Evolutionary conservation across 176 grass and related monocot species (phyloP).

Genomic region (Puya raimondii): DNA sequence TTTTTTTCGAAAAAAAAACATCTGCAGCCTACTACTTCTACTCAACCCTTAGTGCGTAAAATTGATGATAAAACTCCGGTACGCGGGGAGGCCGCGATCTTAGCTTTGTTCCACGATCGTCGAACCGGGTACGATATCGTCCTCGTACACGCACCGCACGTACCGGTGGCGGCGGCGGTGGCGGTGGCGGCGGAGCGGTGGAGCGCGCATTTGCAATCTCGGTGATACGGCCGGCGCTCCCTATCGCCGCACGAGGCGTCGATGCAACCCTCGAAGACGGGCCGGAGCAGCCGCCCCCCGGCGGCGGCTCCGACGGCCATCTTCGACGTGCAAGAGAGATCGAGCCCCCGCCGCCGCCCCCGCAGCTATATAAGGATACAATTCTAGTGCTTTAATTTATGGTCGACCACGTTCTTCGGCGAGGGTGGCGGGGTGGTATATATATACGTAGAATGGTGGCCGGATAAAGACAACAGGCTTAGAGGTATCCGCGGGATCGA

Average conservation of each 20-base stretch:
- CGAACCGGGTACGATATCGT: not conserved
- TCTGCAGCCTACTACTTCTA: too few species aligned
- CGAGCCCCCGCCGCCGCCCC: not conserved
- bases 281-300: not conserved
- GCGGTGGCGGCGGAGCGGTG: not conserved
- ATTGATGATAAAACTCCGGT: too few species aligned
- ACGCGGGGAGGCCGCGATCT: too few species aligned
- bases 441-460: too few species aligned
- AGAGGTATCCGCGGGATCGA: too few species aligned
- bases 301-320: not conserved
- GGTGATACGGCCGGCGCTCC: constrained; percentile 7
- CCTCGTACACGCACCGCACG: not conserved
- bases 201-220: constrained; percentile 16
- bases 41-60: too few species aligned
- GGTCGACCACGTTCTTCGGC: too few species aligned
- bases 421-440: too few species aligned
- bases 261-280: constrained; percentile 13
- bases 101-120: not conserved
- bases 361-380: too few species aligned
- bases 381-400: too few species aligned
- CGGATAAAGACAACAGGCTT: too few species aligned
- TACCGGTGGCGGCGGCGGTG: not conserved
- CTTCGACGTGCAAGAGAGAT: not conserved
- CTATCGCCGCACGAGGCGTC: constrained; percentile 7
- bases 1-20: too few species aligned